A percentile compares a stretch with the other conserved stretches of the same genome.
Evolutionary conservation across 495 filamentous ascomycete species (phyloP).

Genomic region (Annulohypoxylon maeteangense): DNA sequence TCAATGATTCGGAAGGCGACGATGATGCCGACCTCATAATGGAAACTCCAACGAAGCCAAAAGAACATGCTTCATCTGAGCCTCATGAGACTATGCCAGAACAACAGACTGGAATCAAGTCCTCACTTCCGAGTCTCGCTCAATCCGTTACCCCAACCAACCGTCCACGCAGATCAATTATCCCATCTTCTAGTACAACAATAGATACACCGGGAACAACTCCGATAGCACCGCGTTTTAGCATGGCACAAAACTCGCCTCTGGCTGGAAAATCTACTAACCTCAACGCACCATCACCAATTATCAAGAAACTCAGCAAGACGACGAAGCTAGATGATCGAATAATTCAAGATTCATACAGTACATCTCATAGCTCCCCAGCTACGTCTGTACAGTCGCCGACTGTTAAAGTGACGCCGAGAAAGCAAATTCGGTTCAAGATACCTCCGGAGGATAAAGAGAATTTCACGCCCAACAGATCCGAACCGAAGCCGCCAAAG

Average conservation of each 20-base stretch:
- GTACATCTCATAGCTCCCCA: slow-evolving; percentile 45
- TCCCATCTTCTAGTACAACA: slow-evolving; percentile 55
- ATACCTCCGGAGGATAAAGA: slow-evolving; percentile 45
- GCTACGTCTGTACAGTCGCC: slow-evolving; percentile 8
- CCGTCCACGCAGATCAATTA: slow-evolving; percentile 49
- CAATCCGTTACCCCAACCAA: slow-evolving; percentile 50
- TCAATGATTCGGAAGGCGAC: slow-evolving; percentile 53
- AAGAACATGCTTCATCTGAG: slow-evolving; percentile 8
- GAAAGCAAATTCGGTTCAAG: slow-evolving; percentile 34
- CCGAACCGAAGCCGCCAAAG: slow-evolving; percentile 37
- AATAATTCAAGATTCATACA: slow-evolving; percentile 55
- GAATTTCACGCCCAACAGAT: slow-evolving; percentile 45
- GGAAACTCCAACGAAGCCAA: slow-evolving; percentile 39
- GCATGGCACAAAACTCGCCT: slow-evolving; percentile 47
- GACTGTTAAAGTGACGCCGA: slow-evolving; percentile 30
- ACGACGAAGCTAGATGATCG: slow-evolving; percentile 46
- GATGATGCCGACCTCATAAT: slow-evolving; percentile 37
- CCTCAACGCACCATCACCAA: slow-evolving; percentile 41
- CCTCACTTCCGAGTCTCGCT: slow-evolving; percentile 35
- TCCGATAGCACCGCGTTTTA: slow-evolving; percentile 48
- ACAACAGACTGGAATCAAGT: slow-evolving; percentile 7
- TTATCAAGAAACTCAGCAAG: slow-evolving; percentile 42
- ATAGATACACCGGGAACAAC: slow-evolving; percentile 47
- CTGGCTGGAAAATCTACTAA: slow-evolving; percentile 54
- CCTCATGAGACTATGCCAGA: slow-evolving; percentile 9